Evolutionary conservation across 2,329 filamentous ascomycete species (phyloP).

Genomic region (Fusarium sp.): DNA sequence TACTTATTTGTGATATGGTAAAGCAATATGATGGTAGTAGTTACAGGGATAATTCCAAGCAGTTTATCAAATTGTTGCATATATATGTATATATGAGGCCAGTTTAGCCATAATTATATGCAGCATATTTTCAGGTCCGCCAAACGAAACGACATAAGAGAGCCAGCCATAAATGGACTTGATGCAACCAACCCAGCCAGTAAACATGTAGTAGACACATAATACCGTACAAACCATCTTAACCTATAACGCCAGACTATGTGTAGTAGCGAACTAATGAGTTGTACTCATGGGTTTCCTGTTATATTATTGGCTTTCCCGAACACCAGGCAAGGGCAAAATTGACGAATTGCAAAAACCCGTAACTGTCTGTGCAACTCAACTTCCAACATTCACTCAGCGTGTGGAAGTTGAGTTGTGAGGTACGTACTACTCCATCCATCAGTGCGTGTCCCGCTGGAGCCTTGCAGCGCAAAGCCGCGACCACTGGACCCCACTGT

Average conservation of each 20-base stretch:
- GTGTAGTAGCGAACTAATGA: not conserved
- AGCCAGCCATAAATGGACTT: too few relatives aligned
- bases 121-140: too few relatives aligned
- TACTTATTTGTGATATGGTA: too few relatives aligned
- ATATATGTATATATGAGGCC: too few relatives aligned
- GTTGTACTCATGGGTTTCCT: not conserved
- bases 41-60: too few relatives aligned
- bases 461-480: constrained; percentile 47
- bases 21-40: too few relatives aligned
- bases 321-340: not conserved
- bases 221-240: too few relatives aligned
- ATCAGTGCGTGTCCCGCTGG: constrained; percentile 49
- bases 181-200: too few relatives aligned
- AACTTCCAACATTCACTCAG: not conserved
- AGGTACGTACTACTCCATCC: constrained; percentile 6
- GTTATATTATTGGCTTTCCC: not conserved
- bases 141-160: too few relatives aligned
- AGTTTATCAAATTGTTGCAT: too few relatives aligned
- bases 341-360: not conserved
- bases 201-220: too few relatives aligned
- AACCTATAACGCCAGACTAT: not conserved
- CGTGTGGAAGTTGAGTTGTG: not conserved
- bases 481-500: constrained; percentile 28
- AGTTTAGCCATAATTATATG: too few relatives aligned
- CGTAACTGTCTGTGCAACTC: not conserved